Conservation (phyloP, 495 filamentous ascomycete genomes). For the Aspergillus nidulans region DNA sequence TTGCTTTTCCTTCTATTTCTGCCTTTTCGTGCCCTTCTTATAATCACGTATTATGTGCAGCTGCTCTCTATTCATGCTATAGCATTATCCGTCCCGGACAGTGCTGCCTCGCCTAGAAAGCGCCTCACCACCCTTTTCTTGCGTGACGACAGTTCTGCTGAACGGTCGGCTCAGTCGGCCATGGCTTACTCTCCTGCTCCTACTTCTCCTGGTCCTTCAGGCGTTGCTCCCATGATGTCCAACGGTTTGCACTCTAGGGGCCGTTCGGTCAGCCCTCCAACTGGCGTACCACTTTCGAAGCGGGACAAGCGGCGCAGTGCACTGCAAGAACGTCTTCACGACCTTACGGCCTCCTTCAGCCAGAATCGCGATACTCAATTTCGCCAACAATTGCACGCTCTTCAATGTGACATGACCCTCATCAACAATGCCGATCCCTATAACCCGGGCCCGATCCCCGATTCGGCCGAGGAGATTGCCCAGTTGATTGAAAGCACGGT, state of each 20-base stretch:
- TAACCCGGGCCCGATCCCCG: constrained; percentile 63
- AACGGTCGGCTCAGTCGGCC: constrained; percentile 12
- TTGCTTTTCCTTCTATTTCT: constrained; percentile 4
- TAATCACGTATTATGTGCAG: neutral
- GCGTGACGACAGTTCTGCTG: constrained; percentile 10
- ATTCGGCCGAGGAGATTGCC: constrained; percentile 62
- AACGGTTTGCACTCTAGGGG: constrained; percentile 26
- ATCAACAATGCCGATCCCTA: constrained; percentile 82
- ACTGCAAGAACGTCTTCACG: constrained; percentile 68
- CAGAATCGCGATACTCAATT: constrained; percentile 80
- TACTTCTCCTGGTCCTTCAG: constrained; percentile 28
- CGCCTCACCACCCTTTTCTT: constrained; percentile 6
- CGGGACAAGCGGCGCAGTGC: constrained; percentile 81
- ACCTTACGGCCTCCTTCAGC: constrained; percentile 69
- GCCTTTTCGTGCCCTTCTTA: neutral
- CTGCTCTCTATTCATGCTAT: constrained; percentile 4
- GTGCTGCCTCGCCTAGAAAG: constrained; percentile 6
- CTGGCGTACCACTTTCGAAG: constrained; percentile 58
- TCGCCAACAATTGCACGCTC: constrained; percentile 78
- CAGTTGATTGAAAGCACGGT: constrained; percentile 57
- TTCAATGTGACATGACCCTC: constrained; percentile 85
- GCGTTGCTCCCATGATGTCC: constrained; percentile 18
- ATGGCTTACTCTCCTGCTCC: constrained; percentile 39
- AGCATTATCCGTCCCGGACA: constrained; percentile 1
- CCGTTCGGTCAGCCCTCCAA: constrained; percentile 35